Base-by-base conservation (phyloP, 768 basidiomycete genomes). In the Pholiota molesta region DNA sequence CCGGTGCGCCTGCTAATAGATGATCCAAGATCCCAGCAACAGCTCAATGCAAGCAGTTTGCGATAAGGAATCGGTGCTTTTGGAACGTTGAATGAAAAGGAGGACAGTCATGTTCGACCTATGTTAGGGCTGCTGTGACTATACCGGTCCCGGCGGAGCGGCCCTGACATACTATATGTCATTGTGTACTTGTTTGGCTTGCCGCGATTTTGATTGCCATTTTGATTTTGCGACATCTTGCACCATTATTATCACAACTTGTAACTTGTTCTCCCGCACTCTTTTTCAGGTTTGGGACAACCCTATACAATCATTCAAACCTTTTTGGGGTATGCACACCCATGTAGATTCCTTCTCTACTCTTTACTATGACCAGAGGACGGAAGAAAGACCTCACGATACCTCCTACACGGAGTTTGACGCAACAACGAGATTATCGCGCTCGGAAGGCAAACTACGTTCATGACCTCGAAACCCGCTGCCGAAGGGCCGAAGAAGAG, bases 331-430 rank as follows among this genome's bases (percentile, higher is more conserved):
- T 55, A 40, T 61, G 58, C 59, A 37, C 54, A 62, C 57, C 56
- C 57, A 60, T 68, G 61, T 52, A 65, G 51, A 66, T 63, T 60
- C 23, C 33, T 42, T 55, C 55, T 44, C 49, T 56, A 21, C 64
- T 57, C 52, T 42, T 40, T 3, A 53, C 54, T 63, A 87, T 89
- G 87, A 83, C 86, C 55, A 78, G 87, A 72, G 87, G 87, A 45
- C 84, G 87, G 66, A 86, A 87, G 73, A 87, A 85, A 72, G 85
- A 89, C 73, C 73, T 83, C 39, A 83, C 84, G 23, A 86, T 85
- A 55, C 84, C 86, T 26, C 80, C 84, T 3, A 81, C 84, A 21
- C 81, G 86, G 29, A 81, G 84, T 44, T 79, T 89, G 29, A 77
- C 82, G 52, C 85, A 86, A 65, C 87, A 89, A 69, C 81, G 87